Evolutionary conservation across 2,329 filamentous ascomycete species (phyloP), one percentile per base, ranked within the genome.

Genomic region (Alternaria burnsii): DNA sequence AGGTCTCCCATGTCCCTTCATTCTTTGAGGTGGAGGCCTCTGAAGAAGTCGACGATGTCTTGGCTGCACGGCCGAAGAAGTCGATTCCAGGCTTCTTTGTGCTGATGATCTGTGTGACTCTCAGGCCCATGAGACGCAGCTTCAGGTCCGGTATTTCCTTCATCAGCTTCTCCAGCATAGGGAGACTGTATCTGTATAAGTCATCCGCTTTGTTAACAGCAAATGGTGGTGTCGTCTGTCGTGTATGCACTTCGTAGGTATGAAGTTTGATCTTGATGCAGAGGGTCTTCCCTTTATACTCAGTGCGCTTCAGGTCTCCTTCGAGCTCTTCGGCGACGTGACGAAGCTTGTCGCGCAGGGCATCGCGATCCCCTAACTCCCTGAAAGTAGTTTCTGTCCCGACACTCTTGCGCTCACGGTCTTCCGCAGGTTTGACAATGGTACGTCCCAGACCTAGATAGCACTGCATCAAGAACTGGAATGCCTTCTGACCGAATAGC

Each of bases 211-310:
- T 82, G 50, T 81, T 85, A 1, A 97, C 84, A 0, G 93, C 88
- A 66, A 89, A 91, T 0, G 92, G 90, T 2, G 89, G 86, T 4
- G 91, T 87, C 6, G 87, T 86, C 75, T 99, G 95, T 32, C 95
- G 85, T 0, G 94, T 97, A 52, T 92, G 86, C 20, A 97, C 91
- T 77, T 98, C 94, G 71, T 94, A 99, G 0, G 93, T 97, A 76
- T 97, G 92, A 8, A 98, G 82, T 76, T 99, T 99, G 66, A 97
- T 86, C 78, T 99, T 99, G 36, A 99, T 82, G 22, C 93, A 92
- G 1, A 99, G 81, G 0, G 94, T 98, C n/a, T 93, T 87, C 0
- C 94, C 94, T 77, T 94, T 97, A 79, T 92, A 92, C 65, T 92
- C 87, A 1, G 92, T 92, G 26, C 88, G 86, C 59, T 85, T 84